A percentile compares a stretch with the other conserved stretches of the same genome.
Evolutionary conservation across 768 basidiomycete genomes (phyloP).

Genomic region (Auricularia heimuer): DNA sequence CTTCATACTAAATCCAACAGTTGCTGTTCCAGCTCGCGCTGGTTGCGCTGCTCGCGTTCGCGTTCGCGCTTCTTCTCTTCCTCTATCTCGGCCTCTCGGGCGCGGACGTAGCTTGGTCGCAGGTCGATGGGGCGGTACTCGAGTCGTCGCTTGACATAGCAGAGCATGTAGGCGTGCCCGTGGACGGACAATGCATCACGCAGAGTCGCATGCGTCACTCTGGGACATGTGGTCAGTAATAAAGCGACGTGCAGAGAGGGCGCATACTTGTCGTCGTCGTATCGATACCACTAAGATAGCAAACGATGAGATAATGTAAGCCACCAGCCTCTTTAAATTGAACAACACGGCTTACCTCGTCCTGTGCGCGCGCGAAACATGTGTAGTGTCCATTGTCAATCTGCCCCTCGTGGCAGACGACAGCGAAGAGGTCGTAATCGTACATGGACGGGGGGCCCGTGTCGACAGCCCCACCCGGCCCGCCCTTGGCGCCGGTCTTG

Average conservation of each 20-base stretch:
- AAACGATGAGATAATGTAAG: neutral
- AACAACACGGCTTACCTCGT: conserved; percentile 50
- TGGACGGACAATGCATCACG: conserved; percentile 58
- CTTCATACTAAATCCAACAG: neutral
- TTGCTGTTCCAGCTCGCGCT: neutral
- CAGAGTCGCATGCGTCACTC: conserved; percentile 64
- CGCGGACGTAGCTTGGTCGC: conserved; percentile 56
- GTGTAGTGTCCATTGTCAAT: conserved; percentile 95
- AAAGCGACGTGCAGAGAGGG: conserved; percentile 5
- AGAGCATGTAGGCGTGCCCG: conserved; percentile 74
- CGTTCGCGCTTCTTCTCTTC: conserved; percentile 48
- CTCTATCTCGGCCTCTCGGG: conserved; percentile 56
- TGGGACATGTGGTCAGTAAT: conserved; percentile 17
- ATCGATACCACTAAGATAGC: conserved; percentile 70
- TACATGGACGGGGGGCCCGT: conserved; percentile 61
- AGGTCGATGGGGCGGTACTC: conserved; percentile 63
- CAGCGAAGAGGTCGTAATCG: conserved; percentile 85
- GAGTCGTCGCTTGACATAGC: conserved; percentile 84
- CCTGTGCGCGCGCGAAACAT: conserved; percentile 71
- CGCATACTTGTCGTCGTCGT: conserved; percentile 85
- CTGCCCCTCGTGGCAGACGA: conserved; percentile 91
- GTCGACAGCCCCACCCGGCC: neutral
- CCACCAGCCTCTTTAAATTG: neutral
- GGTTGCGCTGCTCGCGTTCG: conserved; percentile 16
- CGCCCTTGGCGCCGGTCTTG: conserved; percentile 33